phyloP scores from a whole-genome alignment of 768 basidiomycete species.

The Auricularia sp. region DNA sequence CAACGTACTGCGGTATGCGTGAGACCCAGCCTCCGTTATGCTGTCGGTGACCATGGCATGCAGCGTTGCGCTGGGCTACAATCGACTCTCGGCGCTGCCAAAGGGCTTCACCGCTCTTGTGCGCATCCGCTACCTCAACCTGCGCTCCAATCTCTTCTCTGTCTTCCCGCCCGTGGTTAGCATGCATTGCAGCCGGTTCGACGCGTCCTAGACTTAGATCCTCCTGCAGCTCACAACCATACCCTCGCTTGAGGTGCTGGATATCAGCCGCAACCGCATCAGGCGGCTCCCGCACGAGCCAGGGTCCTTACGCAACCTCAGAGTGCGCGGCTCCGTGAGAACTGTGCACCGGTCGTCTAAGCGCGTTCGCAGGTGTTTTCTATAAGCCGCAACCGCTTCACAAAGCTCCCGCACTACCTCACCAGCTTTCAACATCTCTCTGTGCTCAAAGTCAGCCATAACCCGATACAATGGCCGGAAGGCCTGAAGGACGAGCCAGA shows the following conservation, averaged over 20 bases:
- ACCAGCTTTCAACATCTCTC: slow-evolving; percentile 60
- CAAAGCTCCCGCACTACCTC: slow-evolving; percentile 69
- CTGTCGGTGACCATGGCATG: slow-evolving; percentile 1
- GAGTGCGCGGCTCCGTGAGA: slow-evolving; percentile 35
- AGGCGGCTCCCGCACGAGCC: slow-evolving; percentile 68
- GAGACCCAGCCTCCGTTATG: slow-evolving; percentile 16
- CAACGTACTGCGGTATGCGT: slow-evolving; percentile 49
- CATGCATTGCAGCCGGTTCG: slow-evolving; percentile 15
- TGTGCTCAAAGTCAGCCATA: slow-evolving; percentile 79
- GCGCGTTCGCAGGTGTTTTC: slow-evolving; percentile 58
- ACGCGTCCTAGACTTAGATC: slow-evolving; percentile 8
- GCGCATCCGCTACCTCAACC: slow-evolving; percentile 73
- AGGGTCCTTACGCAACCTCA: slow-evolving; percentile 66
- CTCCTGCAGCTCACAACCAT: slow-evolving; percentile 62
- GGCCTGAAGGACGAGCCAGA: slow-evolving; percentile 39
- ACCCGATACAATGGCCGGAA: slow-evolving; percentile 93
- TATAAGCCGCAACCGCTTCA: slow-evolving; percentile 76
- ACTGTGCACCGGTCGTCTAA: slow-evolving; percentile 2
- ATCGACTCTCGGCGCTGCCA: slow-evolving; percentile 70
- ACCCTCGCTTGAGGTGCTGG: slow-evolving; percentile 84
- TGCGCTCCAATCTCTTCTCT: slow-evolving; percentile 74
- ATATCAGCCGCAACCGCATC: slow-evolving; percentile 89
- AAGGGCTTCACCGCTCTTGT: slow-evolving; percentile 62
- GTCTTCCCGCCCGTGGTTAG: slow-evolving; percentile 82
- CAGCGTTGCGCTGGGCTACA: slow-evolving; percentile 82